These are phyloP conservation scores for Thinopyrum obtusiflorum DNA, from an alignment of 202 grass and related monocot genomes.

Conservation along the genomic window DNA sequence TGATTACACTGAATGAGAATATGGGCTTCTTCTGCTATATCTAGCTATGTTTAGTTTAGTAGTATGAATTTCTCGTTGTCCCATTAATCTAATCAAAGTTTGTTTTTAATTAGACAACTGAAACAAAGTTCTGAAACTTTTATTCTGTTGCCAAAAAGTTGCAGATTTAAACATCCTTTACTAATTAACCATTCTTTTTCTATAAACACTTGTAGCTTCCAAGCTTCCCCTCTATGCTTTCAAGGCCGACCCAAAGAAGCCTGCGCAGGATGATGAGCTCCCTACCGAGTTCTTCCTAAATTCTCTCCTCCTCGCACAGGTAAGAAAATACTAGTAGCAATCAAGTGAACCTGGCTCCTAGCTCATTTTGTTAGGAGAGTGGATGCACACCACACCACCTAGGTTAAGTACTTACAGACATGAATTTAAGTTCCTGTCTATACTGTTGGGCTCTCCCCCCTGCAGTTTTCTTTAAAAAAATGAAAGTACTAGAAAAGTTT, in stretches of 20 bases:
- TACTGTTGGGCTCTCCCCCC: not conserved
- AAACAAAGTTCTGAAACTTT: conserved; percentile 6
- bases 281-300: conserved; percentile 66
- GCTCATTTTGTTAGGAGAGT: not conserved
- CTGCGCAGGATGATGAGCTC: conserved; percentile 13
- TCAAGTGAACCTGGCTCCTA: not conserved
- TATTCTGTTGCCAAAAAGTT: not conserved
- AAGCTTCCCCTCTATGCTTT: conserved; percentile 66
- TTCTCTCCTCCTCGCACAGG: conserved; percentile 57
- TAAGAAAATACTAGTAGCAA: conserved; percentile 20
- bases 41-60: not conserved
- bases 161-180: conserved; percentile 6
- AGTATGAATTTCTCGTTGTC: conserved; percentile 9
- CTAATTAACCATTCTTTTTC: conserved; percentile 1
- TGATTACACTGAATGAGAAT: too few relatives aligned
- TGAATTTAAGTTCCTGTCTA: not conserved
- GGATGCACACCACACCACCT: not conserved
- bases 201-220: conserved; percentile 33
- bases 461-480: not conserved
- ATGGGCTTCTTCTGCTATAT: not conserved
- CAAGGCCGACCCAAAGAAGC: conserved; percentile 30
- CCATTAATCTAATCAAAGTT: not conserved
- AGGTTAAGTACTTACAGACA: not conserved
- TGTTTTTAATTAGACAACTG: not conserved
- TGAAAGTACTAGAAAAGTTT: not conserved